Conservation (phyloP, 805 yeast genomes). For the Scheffersomyces coipomensis region DNA sequence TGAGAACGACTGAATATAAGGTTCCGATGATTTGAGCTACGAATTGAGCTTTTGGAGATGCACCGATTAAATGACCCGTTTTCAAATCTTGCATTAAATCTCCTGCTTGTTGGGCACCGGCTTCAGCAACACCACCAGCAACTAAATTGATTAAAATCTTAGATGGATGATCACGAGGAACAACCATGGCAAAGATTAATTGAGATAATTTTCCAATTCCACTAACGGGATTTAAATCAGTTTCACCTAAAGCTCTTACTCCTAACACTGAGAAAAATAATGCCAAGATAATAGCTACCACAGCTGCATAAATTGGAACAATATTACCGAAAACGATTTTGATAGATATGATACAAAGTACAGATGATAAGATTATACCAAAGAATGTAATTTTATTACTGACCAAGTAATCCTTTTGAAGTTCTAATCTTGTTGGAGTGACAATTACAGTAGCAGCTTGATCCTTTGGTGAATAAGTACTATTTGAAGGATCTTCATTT, state of each 20-base stretch:
- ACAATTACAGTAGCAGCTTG: background rate
- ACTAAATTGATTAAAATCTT: slow-evolving; percentile 80
- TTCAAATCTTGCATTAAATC: slow-evolving; percentile 96
- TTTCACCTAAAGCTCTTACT: slow-evolving; percentile 93
- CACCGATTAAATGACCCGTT: slow-evolving; percentile 89
- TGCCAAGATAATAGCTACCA: slow-evolving; percentile 71
- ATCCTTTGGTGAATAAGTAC: slow-evolving; percentile 3
- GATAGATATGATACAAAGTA: slow-evolving; percentile 66
- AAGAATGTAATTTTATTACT: slow-evolving; percentile 44
- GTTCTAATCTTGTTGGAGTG: slow-evolving; percentile 1
- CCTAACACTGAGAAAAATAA: slow-evolving; percentile 80
- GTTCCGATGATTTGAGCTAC: slow-evolving; percentile 89
- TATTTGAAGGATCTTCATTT: slow-evolving; percentile 5
- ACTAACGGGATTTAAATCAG: slow-evolving; percentile 94
- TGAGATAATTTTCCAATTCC: slow-evolving; percentile 96
- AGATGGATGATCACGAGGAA: slow-evolving; percentile 75
- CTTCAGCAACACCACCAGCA: slow-evolving; percentile 97
- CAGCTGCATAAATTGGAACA: slow-evolving; percentile 69
- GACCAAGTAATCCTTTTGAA: slow-evolving; percentile 44
- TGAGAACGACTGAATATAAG: slow-evolving; percentile 73
- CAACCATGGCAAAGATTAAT: slow-evolving; percentile 75
- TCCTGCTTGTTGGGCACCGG: slow-evolving; percentile 99
- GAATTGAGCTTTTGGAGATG: slow-evolving; percentile 91
- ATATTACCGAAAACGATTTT: slow-evolving; percentile 65
- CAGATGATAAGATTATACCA: slow-evolving; percentile 67